Evolutionary conservation across 495 filamentous ascomycete species (phyloP).

Genomic region (Daldinia childiae): DNA sequence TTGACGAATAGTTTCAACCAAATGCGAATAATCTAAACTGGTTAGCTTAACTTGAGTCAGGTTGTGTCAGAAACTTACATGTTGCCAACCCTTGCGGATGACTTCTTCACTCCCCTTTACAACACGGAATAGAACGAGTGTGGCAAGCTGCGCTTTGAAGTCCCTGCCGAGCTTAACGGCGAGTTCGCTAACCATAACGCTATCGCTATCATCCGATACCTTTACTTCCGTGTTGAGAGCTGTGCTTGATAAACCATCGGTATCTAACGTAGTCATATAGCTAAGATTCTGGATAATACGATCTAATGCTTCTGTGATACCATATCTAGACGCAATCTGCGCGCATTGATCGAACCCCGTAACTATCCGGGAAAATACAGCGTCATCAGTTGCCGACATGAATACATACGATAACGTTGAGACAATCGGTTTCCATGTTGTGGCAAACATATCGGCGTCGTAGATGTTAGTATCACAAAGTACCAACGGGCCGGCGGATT

Average conservation of each 20-base stretch:
- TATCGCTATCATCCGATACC: constrained; percentile 86
- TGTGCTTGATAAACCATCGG: constrained; percentile 78
- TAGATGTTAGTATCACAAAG: constrained; percentile 93
- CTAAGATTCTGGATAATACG: constrained; percentile 89
- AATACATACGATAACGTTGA: constrained; percentile 98
- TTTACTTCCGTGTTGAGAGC: constrained; percentile 95
- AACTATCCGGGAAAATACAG: constrained; percentile 92
- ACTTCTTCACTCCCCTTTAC: constrained; percentile 82
- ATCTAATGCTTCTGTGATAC: constrained; percentile 85
- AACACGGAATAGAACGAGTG: constrained; percentile 91
- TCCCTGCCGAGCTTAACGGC: constrained; percentile 97
- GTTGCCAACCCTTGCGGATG: constrained; percentile 81
- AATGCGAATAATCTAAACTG: constrained; percentile 77
- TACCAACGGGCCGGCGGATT: constrained; percentile 74
- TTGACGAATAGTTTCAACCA: constrained; percentile 97
- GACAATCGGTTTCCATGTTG: constrained; percentile 94
- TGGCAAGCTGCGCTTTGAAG: constrained; percentile 91
- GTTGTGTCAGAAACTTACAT: constrained; percentile 63
- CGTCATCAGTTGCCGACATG: constrained; percentile 97
- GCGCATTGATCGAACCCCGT: constrained; percentile 97
- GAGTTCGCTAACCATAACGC: constrained; percentile 98
- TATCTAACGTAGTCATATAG: constrained; percentile 86
- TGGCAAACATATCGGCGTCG: constrained; percentile 96
- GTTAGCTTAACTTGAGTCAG: constrained; percentile 40
- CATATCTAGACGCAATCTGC: constrained; percentile 87